phyloP scores from a whole-genome alignment of 202 grass and related monocot genomes.

The Dendrocalamus latiflorus region DNA sequence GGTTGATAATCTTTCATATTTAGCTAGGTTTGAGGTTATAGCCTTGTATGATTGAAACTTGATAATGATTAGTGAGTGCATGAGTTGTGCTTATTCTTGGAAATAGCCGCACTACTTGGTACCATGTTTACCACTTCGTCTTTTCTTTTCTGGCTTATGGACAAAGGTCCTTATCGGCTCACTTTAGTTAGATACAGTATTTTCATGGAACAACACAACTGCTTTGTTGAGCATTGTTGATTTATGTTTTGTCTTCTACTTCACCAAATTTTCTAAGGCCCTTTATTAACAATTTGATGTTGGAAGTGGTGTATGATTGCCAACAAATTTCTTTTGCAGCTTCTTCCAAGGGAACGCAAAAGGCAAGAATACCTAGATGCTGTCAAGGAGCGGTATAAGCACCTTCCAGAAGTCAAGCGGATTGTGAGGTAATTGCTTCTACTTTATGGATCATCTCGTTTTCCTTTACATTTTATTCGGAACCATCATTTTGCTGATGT shows the following conservation, averaged over 20 bases:
- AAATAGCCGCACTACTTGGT: background rate
- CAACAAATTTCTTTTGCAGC: conserved; percentile 39
- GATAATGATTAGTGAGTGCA: background rate
- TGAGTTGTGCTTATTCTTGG: background rate
- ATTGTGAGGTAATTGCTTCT: conserved; percentile 54
- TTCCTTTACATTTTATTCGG: background rate
- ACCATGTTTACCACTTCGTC: background rate
- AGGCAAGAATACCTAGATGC: conserved; percentile 83
- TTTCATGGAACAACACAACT: background rate
- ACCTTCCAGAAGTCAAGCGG: conserved; percentile 79
- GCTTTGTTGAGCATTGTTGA: background rate
- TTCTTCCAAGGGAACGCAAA: conserved; percentile 90
- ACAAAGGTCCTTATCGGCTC: background rate
- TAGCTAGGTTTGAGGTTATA: background rate
- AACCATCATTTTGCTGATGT: background rate
- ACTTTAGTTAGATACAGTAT: background rate
- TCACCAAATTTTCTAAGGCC: background rate
- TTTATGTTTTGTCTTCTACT: background rate
- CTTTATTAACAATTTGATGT: background rate
- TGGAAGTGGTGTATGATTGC: background rate
- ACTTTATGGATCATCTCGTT: background rate
- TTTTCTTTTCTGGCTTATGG: background rate
- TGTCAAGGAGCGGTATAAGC: conserved; percentile 67
- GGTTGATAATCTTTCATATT: background rate
- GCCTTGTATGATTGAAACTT: background rate